Evolutionary conservation across 2,329 filamentous ascomycete species (phyloP).

Genomic region (Colletotrichum horii): DNA sequence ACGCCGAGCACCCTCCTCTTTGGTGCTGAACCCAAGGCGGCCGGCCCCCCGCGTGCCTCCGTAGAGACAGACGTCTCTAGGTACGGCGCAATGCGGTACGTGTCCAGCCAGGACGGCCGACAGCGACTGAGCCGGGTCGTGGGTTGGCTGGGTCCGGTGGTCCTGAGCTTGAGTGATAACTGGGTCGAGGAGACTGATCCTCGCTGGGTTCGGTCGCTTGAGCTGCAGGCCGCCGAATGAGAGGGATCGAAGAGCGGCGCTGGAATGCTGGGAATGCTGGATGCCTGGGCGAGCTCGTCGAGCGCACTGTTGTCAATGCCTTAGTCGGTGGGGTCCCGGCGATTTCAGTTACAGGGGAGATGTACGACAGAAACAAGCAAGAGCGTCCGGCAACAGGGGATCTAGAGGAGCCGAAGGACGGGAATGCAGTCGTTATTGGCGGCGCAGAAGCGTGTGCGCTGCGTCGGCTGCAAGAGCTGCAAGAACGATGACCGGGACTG

Average conservation of each 20-base stretch:
- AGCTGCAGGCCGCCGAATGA: conserved; percentile 7
- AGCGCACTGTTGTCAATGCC: conserved; percentile 20
- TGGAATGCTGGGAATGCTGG: conserved; percentile 13
- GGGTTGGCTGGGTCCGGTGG: conserved; percentile 16
- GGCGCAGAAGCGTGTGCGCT: conserved; percentile 4
- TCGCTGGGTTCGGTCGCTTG: conserved; percentile 16
- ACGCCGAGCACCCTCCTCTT: background rate
- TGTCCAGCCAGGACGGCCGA: background rate
- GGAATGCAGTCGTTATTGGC: conserved; percentile 22
- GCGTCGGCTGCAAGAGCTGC: background rate
- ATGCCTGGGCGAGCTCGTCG: conserved; percentile 9
- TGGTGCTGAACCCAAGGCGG: background rate
- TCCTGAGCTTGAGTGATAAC: conserved; percentile 17
- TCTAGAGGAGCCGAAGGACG: conserved; percentile 1
- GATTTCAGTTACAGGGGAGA: background rate
- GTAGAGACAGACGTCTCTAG: background rate
- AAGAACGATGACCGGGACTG: background rate
- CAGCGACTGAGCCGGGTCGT: conserved; percentile 7
- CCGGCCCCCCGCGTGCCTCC: background rate
- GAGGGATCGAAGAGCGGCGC: conserved; percentile 1
- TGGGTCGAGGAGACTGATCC: conserved; percentile 15
- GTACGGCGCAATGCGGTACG: background rate
- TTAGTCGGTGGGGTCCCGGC: conserved; percentile 8
- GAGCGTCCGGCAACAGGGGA: conserved; percentile 6
- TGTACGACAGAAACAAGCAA: background rate